These are phyloP conservation scores for Didymella segeticola DNA, from an alignment of 2,329 filamentous ascomycete species.

Conservation along the genomic window DNA sequence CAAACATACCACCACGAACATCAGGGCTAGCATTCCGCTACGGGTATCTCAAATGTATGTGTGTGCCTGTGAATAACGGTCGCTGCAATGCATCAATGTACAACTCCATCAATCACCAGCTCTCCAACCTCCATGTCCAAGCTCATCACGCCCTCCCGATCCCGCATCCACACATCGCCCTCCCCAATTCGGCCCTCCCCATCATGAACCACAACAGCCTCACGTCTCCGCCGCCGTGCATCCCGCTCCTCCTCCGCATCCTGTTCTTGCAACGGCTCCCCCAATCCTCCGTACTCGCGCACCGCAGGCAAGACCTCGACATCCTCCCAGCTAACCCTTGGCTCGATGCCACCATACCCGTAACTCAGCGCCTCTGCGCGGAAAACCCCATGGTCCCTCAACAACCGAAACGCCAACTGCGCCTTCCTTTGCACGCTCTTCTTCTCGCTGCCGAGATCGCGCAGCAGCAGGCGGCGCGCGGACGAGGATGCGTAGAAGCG, in stretches of 20 bases:
- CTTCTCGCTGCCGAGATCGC: constrained; percentile 35
- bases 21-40: background rate
- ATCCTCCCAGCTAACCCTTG: constrained; percentile 5
- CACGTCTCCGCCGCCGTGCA: constrained; percentile 75
- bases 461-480: constrained; percentile 28
- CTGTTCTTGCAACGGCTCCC: constrained; percentile 33
- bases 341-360: background rate
- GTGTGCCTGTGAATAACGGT: too few relatives aligned
- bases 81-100: constrained; percentile 5
- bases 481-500: constrained; percentile 37
- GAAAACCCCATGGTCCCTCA: constrained; percentile 31
- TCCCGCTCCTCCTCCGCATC: constrained; percentile 68
- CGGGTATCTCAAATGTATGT: constrained; percentile 9
- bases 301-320: background rate
- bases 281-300: background rate
- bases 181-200: constrained; percentile 76
- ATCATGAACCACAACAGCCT: constrained; percentile 91
- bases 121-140: constrained; percentile 11
- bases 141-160: constrained; percentile 22
- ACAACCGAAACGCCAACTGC: constrained; percentile 34
- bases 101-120: constrained; percentile 14
- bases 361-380: background rate
- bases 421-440: constrained; percentile 28
- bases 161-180: constrained; percentile 76
- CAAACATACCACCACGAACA: background rate